Base-by-base conservation (phyloP, 169 alveolate genomes). In the Eimeria zaria region DNA sequence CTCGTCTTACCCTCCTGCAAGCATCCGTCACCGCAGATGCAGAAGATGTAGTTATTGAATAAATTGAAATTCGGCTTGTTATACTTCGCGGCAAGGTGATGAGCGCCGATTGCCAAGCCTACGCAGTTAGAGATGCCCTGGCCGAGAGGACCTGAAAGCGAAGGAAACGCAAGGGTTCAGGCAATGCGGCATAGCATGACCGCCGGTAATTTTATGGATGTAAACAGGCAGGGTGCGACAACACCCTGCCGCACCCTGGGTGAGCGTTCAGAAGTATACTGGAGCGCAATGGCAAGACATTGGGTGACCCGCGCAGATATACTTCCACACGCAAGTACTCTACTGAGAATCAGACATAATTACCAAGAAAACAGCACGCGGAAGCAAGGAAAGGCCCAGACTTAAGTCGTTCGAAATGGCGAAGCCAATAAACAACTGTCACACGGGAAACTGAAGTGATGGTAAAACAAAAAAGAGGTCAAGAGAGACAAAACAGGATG, bases 11-110 rank as follows among this genome's bases (percentile, higher is more conserved):
- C 98, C 76, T 97, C 99, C 96, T 97, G 98, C 78, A 98, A 97
- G 92, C 99, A 98, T 67, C 99, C 99, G 88, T 98, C 99, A 16
- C 99, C 99, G 95, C 98, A 97, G 69, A 96, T 76, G 76, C 96
- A 96, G 89, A 41, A 94, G 80, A 89, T 81, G 76, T 55, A 85
- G 95, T 97, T 97, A 87, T 98, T 97, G 97, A 98, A 97, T 51
- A 98, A 88, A 80, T 96, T 89, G 94, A 95, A 97, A 46, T 97
- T 97, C 48, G 96, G 89, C 80, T 95, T 97, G 96, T 97, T 98
- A 97, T 95, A 98, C 73, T 97, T 97, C 18, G 97, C 98, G 3
- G 98, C 98, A 92, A 98, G 51, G 85, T 97, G 97, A 73, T 97
- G 97, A 36, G 98, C 97, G 24, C 97, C 97, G 76, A 97, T 97